A percentile compares a stretch with the other conserved stretches of the same genome.
These are phyloP conservation scores for Tagetes patula DNA, from an alignment of 129 eudicot genomes.

Conservation along the genomic window DNA sequence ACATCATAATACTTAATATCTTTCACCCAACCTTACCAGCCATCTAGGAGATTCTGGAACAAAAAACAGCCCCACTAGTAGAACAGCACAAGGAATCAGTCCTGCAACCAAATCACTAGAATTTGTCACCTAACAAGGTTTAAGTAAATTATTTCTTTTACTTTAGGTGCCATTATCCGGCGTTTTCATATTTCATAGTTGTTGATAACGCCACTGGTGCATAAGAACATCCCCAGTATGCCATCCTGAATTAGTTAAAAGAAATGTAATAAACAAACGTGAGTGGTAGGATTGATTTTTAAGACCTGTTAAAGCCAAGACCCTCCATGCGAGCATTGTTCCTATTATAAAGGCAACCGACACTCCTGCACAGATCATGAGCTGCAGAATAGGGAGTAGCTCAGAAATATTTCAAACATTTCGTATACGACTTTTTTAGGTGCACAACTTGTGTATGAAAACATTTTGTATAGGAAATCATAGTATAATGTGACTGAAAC, in stretches of 20 bases:
- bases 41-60: conserved; percentile 97
- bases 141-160: neutral
- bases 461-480: neutral
- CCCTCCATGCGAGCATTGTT: conserved; percentile 73
- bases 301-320: conserved; percentile 76
- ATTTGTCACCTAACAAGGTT: neutral
- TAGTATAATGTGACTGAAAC: conserved; percentile 30
- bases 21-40: conserved; percentile 52
- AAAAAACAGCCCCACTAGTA: conserved; percentile 67
- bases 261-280: neutral
- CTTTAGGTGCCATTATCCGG: neutral
- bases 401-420: conserved; percentile 4
- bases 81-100: conserved; percentile 75
- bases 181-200: neutral
- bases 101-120: conserved; percentile 46
- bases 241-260: neutral
- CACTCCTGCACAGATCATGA: conserved; percentile 79
- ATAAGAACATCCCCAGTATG: neutral
- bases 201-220: neutral
- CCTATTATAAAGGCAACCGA: conserved; percentile 82
- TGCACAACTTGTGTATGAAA: neutral
- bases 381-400: conserved; percentile 45
- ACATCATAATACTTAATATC: neutral
- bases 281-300: neutral
- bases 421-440: neutral